phyloP scores from a whole-genome alignment of 495 filamentous ascomycete genomes.

The Penicillium manginii region DNA sequence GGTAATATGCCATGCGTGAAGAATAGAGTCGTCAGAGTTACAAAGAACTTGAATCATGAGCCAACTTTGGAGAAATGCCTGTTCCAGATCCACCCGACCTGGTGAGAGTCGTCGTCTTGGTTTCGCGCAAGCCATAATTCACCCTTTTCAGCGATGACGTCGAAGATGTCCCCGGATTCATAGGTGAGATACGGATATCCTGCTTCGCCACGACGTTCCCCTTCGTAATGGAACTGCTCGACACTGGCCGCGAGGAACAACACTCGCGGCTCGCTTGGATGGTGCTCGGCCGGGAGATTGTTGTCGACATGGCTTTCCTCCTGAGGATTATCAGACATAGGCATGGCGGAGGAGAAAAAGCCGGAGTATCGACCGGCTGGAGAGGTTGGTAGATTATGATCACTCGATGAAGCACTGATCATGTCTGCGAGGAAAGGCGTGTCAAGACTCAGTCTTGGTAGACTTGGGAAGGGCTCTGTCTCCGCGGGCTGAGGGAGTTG shows the following conservation, averaged over 20 bases:
- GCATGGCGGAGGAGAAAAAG: conserved; percentile 85
- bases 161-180: conserved; percentile 88
- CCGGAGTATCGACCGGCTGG: conserved; percentile 57
- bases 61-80: conserved; percentile 85
- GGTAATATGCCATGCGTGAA: not conserved
- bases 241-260: conserved; percentile 92
- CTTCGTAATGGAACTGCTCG: conserved; percentile 95
- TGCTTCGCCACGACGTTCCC: conserved; percentile 78
- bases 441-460: conserved; percentile 47
- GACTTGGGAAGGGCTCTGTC: conserved; percentile 41
- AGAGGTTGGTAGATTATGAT: conserved; percentile 32
- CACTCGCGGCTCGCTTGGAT: conserved; percentile 49
- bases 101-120: conserved; percentile 78
- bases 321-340: conserved; percentile 66
- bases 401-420: conserved; percentile 24
- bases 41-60: not conserved
- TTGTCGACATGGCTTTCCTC: conserved; percentile 21
- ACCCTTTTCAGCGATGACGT: conserved; percentile 92
- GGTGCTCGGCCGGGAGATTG: conserved; percentile 23
- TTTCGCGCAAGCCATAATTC: conserved; percentile 98
- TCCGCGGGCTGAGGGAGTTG: conserved; percentile 14
- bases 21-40: not conserved
- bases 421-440: conserved; percentile 48
- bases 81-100: conserved; percentile 98
- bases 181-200: conserved; percentile 97